phyloP scores from a whole-genome alignment of 1,284 basidiomycete genomes.

The Trichosporon coremiiforme region DNA sequence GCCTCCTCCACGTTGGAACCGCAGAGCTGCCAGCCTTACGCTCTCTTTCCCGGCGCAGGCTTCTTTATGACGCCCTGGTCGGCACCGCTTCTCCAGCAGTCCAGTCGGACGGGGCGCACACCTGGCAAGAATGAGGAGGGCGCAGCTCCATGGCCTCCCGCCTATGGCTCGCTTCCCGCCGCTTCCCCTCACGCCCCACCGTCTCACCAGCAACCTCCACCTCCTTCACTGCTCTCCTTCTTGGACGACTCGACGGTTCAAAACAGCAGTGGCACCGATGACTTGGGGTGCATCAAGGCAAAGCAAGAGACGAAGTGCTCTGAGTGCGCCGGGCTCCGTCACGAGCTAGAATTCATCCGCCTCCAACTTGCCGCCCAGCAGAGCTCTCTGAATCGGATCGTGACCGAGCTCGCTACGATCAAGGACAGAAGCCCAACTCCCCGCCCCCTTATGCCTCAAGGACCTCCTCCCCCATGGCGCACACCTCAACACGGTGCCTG shows the following conservation, averaged over 20 bases:
- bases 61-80: background rate
- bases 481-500: background rate
- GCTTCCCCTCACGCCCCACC: background rate
- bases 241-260: too few species aligned
- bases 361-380: background rate
- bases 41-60: background rate
- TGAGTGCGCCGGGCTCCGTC: background rate
- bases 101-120: background rate
- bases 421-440: background rate
- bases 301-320: background rate
- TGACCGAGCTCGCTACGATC: background rate
- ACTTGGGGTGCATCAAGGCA: too few species aligned
- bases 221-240: too few species aligned
- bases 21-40: background rate
- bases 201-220: background rate
- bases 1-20: background rate
- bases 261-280: too few species aligned
- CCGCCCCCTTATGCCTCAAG: background rate
- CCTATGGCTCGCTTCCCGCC: background rate
- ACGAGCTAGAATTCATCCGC: background rate
- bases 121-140: background rate
- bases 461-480: background rate
- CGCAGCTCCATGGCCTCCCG: background rate
- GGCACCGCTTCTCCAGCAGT: background rate
- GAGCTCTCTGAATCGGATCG: background rate